A percentile compares a stretch with the other conserved stretches of the same genome.
These are phyloP conservation scores for Oryza punctata DNA, from an alignment of 176 grass and related monocot species.

Conservation along the genomic window DNA sequence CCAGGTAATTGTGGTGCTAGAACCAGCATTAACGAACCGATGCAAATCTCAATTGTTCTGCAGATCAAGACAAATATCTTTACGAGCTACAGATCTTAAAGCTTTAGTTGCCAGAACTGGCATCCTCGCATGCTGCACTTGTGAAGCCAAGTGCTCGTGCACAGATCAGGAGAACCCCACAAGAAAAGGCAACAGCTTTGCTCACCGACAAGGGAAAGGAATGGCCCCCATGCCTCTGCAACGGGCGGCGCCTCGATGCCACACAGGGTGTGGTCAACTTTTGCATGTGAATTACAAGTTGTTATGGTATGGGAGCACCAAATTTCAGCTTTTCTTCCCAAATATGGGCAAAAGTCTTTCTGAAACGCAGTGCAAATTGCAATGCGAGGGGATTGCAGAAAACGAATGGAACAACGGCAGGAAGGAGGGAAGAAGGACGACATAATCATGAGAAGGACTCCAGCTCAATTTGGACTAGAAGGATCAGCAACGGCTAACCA, in stretches of 20 bases:
- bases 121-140: constrained; percentile 18
- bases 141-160: constrained; percentile 39
- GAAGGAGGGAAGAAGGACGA: not conserved
- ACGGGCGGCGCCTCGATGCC: constrained; percentile 1
- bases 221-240: constrained; percentile 14
- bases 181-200: constrained; percentile 50
- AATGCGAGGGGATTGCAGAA: not conserved
- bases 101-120: constrained; percentile 25
- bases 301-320: constrained; percentile 24
- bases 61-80: constrained; percentile 18
- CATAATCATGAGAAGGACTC: constrained; percentile 23
- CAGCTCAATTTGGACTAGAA: constrained; percentile 1
- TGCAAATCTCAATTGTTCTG: constrained; percentile 30
- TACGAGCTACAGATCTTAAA: constrained; percentile 43
- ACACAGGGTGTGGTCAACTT: constrained; percentile 35
- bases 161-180: constrained; percentile 29
- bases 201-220: constrained; percentile 48
- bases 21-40: constrained; percentile 17
- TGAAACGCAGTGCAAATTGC: not conserved
- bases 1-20: constrained; percentile 19
- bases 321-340: constrained; percentile 32
- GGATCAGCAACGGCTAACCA: not conserved
- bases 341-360: constrained; percentile 10
- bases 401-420: not conserved
- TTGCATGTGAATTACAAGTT: constrained; percentile 42